Conservation (phyloP, 257 asterid genomes). For the Anisodus acutangulus region DNA sequence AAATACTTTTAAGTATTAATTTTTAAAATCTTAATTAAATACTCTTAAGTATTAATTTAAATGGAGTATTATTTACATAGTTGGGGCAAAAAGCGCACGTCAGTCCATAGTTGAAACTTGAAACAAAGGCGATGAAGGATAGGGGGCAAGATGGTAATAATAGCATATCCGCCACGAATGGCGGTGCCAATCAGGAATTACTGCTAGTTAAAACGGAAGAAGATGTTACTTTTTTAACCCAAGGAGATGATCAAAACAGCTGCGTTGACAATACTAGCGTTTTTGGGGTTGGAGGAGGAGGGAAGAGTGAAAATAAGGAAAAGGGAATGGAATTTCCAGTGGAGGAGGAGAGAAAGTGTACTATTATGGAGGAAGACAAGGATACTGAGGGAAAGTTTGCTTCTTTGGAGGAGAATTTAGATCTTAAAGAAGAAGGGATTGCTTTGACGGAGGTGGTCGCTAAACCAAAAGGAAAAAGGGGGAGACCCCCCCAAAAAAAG, state of each 20-base stretch:
- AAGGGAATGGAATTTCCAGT: background rate
- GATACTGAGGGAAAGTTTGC: background rate
- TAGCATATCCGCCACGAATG: too few species aligned
- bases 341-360: background rate
- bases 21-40: too few species aligned
- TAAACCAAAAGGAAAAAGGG: slow-evolving; percentile 9
- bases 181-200: background rate
- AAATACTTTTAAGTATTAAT: too few species aligned
- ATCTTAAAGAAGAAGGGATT: background rate
- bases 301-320: background rate
- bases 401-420: background rate
- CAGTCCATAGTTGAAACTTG: background rate
- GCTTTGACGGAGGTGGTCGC: background rate
- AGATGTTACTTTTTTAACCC: background rate
- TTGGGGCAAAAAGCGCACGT: too few species aligned
- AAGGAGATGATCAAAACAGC: too few species aligned
- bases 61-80: too few species aligned
- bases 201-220: background rate
- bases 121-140: background rate
- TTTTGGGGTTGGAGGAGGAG: background rate
- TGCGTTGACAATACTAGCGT: too few species aligned
- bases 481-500: background rate
- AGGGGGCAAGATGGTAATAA: background rate
- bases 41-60: too few species aligned
- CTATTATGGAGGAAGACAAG: slow-evolving; percentile 2